These are phyloP conservation scores for Phanerochaete carnosa DNA, from an alignment of 768 basidiomycete genomes.

Conservation along the genomic window DNA sequence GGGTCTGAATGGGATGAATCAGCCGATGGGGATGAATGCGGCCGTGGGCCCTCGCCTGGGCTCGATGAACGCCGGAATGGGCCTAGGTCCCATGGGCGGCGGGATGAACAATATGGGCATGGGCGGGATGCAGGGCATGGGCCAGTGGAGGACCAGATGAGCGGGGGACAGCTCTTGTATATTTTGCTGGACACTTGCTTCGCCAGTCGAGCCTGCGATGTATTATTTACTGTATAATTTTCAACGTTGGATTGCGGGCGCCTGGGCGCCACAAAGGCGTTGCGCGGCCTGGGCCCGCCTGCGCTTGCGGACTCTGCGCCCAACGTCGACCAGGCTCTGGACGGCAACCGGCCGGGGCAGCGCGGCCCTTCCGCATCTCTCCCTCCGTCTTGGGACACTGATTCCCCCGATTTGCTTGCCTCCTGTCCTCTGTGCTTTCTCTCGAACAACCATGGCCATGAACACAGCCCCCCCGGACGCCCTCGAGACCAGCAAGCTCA, in stretches of 20 bases:
- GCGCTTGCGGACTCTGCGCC: not conserved
- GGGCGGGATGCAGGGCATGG: constrained; percentile 34
- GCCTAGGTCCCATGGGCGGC: constrained; percentile 16
- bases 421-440: not conserved
- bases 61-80: constrained; percentile 13
- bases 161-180: not conserved
- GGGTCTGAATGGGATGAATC: constrained; percentile 20
- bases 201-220: not conserved
- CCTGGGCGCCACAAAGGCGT: not conserved
- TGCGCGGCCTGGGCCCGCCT: not conserved
- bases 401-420: no score
- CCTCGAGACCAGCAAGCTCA: not conserved
- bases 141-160: constrained; percentile 29
- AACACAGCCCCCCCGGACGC: not conserved
- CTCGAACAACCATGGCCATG: not conserved
- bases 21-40: constrained; percentile 19
- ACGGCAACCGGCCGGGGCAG: not conserved
- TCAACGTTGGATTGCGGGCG: not conserved
- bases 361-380: no score
- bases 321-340: not conserved
- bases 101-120: constrained; percentile 22
- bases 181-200: not conserved
- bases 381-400: no score
- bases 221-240: no score
- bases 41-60: constrained; percentile 17